phyloP scores from a whole-genome alignment of 345 rosid species.

The Gossypium turneri region DNA sequence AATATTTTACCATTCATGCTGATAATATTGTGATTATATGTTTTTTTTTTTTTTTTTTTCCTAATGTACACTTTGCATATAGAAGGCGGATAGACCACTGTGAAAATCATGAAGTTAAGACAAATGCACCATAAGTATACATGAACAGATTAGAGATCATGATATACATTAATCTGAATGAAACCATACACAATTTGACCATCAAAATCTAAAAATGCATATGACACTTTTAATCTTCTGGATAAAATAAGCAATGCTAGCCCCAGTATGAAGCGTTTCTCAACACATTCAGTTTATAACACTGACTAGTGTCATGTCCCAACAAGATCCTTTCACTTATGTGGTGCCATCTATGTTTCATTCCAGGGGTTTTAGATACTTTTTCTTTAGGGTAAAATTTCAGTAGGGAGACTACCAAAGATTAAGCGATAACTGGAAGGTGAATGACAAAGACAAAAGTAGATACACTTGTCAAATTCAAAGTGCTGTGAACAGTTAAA shows the following conservation, averaged over 20 bases:
- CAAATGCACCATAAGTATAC: not conserved
- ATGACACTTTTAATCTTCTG: not conserved
- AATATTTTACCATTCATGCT: not conserved
- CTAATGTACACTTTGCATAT: not conserved
- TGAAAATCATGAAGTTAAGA: not conserved
- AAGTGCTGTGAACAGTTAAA: constrained; percentile 8
- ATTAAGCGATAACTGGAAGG: constrained; percentile 5
- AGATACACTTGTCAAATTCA: constrained; percentile 6
- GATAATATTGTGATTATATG: no score
- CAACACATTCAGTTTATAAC: not conserved
- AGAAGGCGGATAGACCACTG: not conserved
- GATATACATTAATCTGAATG: not conserved
- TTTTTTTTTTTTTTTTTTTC: not conserved
- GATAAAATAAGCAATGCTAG: not conserved
- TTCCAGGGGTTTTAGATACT: not conserved
- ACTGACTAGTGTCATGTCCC: not conserved
- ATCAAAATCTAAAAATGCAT: not conserved
- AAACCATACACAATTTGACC: not conserved
- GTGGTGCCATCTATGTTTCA: not conserved
- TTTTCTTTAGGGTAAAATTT: not conserved
- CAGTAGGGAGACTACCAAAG: not conserved
- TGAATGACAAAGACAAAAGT: not conserved
- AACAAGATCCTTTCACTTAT: not conserved
- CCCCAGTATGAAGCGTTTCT: not conserved
- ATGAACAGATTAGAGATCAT: not conserved